Conservation (phyloP, 306 rosid genomes). For the Prinsepia uniflora region DNA sequence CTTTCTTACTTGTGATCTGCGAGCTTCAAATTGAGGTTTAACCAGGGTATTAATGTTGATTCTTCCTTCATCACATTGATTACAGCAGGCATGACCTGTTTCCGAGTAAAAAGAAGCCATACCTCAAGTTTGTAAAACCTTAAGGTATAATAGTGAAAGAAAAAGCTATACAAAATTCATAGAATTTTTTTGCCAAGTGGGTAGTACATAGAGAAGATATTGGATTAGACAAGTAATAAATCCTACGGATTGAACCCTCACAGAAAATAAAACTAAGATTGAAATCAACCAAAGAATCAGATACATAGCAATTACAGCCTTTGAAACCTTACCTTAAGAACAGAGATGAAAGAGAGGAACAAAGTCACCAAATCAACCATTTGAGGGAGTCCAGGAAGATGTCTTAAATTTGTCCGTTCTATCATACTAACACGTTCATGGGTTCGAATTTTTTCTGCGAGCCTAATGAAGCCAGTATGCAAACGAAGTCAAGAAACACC, state of each 20-base stretch:
- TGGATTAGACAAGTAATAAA: not conserved
- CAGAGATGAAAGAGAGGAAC: conserved; percentile 93
- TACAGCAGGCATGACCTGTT: conserved; percentile 94
- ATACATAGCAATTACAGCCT: not conserved
- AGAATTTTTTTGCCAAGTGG: not conserved
- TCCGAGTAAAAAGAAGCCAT: not conserved
- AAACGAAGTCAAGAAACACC: conserved; percentile 2
- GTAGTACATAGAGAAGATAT: not conserved
- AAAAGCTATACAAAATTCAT: not conserved
- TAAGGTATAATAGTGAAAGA: not conserved
- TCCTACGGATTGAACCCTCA: not conserved
- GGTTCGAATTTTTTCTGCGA: conserved; percentile 75
- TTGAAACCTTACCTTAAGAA: conserved; percentile 68
- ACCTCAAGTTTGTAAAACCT: not conserved
- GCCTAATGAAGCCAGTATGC: conserved; percentile 43
- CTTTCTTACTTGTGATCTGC: conserved; percentile 69
- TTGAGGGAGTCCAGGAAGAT: conserved; percentile 78
- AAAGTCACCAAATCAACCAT: conserved; percentile 87
- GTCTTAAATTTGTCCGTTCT: conserved; percentile 84
- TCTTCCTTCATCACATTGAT: conserved; percentile 76
- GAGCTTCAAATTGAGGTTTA: conserved; percentile 96
- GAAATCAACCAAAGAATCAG: conserved; percentile 4
- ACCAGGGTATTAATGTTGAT: conserved; percentile 77
- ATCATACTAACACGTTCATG: conserved; percentile 80
- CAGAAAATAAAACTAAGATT: conserved; percentile 4